Percentiles rank a stretch among this genome's conserved stretches.
These are phyloP conservation scores for Colletotrichum agaves DNA, from an alignment of 2,329 filamentous ascomycete genomes.

Conservation along the genomic window DNA sequence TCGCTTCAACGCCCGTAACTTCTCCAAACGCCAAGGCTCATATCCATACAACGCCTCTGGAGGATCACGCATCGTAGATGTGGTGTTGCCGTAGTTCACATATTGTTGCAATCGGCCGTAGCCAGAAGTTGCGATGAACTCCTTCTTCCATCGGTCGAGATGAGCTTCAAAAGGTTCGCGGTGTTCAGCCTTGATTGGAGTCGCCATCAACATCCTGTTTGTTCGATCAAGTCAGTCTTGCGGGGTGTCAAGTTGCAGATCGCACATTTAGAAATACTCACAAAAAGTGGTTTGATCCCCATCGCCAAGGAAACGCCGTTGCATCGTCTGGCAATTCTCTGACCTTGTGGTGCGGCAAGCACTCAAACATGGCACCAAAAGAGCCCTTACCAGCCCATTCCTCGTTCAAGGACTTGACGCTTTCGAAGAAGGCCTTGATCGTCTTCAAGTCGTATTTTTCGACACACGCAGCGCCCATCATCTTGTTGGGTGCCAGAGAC, in stretches of 20 bases:
- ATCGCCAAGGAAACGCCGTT: slow-evolving; percentile 29
- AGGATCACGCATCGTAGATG: slow-evolving; percentile 45
- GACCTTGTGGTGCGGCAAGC: slow-evolving; percentile 28
- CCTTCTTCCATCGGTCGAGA: slow-evolving; percentile 49
- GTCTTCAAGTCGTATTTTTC: slow-evolving; percentile 25
- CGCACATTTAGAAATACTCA: neutral
- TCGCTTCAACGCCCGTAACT: slow-evolving; percentile 47
- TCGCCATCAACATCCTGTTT: slow-evolving; percentile 45
- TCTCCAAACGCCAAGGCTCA: slow-evolving; percentile 38
- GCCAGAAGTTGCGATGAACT: slow-evolving; percentile 43
- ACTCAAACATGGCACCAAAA: slow-evolving; percentile 32
- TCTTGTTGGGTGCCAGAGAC: slow-evolving; percentile 31
- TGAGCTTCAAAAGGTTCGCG: slow-evolving; percentile 51
- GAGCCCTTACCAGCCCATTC: slow-evolving; percentile 29
- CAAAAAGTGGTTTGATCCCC: slow-evolving; percentile 32
- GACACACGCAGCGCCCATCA: slow-evolving; percentile 31
- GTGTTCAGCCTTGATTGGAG: slow-evolving; percentile 44
- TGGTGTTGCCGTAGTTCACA: slow-evolving; percentile 45
- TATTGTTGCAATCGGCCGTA: slow-evolving; percentile 35
- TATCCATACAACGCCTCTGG: slow-evolving; percentile 42
- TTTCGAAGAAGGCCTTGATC: slow-evolving; percentile 17
- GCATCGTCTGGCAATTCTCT: slow-evolving; percentile 16
- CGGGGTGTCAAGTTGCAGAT: neutral
- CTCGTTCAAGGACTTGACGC: slow-evolving; percentile 24
- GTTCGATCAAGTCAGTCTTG: neutral